These are phyloP conservation scores for Pichia kluyveri DNA, from an alignment of 805 yeast genomes.

Conservation along the genomic window DNA sequence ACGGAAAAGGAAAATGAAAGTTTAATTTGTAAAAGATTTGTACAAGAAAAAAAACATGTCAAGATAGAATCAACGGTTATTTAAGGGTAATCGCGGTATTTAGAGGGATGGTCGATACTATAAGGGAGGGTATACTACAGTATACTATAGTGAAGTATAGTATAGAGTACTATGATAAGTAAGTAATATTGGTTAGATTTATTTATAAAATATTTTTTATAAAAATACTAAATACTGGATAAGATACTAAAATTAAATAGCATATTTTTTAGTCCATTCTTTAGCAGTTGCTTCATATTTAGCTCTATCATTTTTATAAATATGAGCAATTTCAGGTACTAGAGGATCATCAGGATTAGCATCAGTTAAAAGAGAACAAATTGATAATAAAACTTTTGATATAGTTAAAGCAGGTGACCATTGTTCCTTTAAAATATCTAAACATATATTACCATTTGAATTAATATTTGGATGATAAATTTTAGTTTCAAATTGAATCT, in stretches of 20 bases:
- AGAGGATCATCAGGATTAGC: slow-evolving; percentile 99
- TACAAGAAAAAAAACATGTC: too few species aligned
- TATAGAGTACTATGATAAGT: too few species aligned
- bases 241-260: slow-evolving; percentile 42
- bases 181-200: not conserved
- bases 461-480: slow-evolving; percentile 97
- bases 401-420: slow-evolving; percentile 99
- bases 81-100: not conserved
- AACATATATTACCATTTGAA: slow-evolving; percentile 90
- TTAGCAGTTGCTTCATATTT: slow-evolving; percentile 95
- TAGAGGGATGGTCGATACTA: not conserved
- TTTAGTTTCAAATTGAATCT: slow-evolving; percentile 85
- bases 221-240: too few species aligned
- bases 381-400: slow-evolving; percentile 88
- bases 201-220: not conserved
- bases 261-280: slow-evolving; percentile 98
- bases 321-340: slow-evolving; percentile 96
- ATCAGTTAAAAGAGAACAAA: slow-evolving; percentile 91
- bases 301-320: slow-evolving; percentile 87
- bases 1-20: too few species aligned
- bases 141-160: too few species aligned
- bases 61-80: not conserved
- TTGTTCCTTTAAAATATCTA: slow-evolving; percentile 93
- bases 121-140: too few species aligned
- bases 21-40: too few species aligned